Base-by-base conservation (phyloP, 495 filamentous ascomycete species). In the Xylaria castorea region DNA sequence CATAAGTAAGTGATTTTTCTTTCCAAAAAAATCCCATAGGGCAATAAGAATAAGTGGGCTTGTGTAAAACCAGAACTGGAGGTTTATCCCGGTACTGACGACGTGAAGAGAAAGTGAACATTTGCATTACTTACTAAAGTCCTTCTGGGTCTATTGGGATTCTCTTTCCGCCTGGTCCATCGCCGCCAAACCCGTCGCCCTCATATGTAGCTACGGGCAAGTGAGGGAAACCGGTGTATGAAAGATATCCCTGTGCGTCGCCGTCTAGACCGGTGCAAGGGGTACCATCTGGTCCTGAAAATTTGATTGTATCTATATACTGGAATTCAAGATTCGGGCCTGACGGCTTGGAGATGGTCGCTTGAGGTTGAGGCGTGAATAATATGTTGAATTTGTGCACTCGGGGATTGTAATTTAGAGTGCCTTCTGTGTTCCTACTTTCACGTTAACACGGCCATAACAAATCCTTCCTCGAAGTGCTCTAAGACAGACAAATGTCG, bases 251-350 rank as follows among this genome's bases (percentile, higher is more conserved):
- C 0, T 81, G 84, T 5, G 78, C 76, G 74, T 93, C 91, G 6
- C 90, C 87, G 74, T 95, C 92, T 1, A 96, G 85, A 1, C 92
- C 91, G 0, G 93, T 92, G n/a, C 84, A 81, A 12, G 91, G 90
- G n/a, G 85, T 86, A 46, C 91, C 92, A 70, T 90, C 85, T 1
- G 92, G 91, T 30, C 86, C 92, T 5, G 83, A 88, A 58, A 95
- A 86, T 4, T 91, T 85, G 75, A 93, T 89, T 5, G 92, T 91
- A 72, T 91, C 87, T 27, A 87, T 75, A 79, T 96, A 95, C 40
- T 79, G 83, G 75, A 94, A 84, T 30, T 83, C 74, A 9, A 95
- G 76, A 76, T 95, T 95, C 18, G 90, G 90, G 0, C 78, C 79
- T 0, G 91, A 89, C 0, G 92, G 91, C 5, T 84, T 83, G 14